Percentiles rank a stretch among this genome's conserved stretches.
Evolutionary conservation across 2,329 filamentous ascomycete genomes (phyloP).

Genomic region (Mycogone perniciosa): DNA sequence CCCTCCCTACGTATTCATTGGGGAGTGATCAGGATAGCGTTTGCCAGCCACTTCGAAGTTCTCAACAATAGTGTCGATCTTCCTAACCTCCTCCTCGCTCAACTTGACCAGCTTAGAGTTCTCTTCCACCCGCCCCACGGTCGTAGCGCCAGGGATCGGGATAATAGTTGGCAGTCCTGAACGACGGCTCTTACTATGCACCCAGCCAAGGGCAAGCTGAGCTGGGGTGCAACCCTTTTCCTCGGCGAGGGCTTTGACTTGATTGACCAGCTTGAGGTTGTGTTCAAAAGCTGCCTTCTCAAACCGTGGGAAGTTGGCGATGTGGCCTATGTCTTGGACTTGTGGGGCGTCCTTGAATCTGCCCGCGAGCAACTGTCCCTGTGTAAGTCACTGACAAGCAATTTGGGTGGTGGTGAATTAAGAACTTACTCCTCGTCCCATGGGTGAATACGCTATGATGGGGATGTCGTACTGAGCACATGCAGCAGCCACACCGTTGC

Average conservation of each 20-base stretch:
- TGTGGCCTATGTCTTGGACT: conserved; percentile 17
- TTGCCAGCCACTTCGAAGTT: conserved; percentile 42
- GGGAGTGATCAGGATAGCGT: conserved; percentile 39
- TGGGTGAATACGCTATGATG: conserved; percentile 56
- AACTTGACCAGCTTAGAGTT: conserved; percentile 48
- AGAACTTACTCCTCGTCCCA: conserved; percentile 24
- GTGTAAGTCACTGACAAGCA: conserved; percentile 10
- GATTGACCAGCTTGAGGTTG: conserved; percentile 56
- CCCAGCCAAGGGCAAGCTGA: conserved; percentile 64
- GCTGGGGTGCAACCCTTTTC: conserved; percentile 54
- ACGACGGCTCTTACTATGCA: conserved; percentile 41
- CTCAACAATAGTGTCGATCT: conserved; percentile 42
- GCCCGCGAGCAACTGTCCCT: conserved; percentile 25
- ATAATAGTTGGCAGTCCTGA: conserved; percentile 53
- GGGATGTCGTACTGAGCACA: conserved; percentile 61
- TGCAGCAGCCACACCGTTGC: conserved; percentile 46
- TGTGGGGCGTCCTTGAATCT: conserved; percentile 21
- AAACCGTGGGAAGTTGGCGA: conserved; percentile 49
- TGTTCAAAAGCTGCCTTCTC: conserved; percentile 54
- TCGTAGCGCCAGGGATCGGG: conserved; percentile 61
- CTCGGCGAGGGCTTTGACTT: conserved; percentile 51
- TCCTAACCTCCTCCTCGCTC: conserved; percentile 42
- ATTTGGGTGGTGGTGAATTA: conserved; percentile 4
- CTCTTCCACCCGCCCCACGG: conserved; percentile 51
- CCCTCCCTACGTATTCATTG: conserved; percentile 27